Percentiles rank a stretch among this genome's conserved stretches.
Conservation (phyloP, 2,329 filamentous ascomycete species). For the Neofusicoccum ribis region DNA sequence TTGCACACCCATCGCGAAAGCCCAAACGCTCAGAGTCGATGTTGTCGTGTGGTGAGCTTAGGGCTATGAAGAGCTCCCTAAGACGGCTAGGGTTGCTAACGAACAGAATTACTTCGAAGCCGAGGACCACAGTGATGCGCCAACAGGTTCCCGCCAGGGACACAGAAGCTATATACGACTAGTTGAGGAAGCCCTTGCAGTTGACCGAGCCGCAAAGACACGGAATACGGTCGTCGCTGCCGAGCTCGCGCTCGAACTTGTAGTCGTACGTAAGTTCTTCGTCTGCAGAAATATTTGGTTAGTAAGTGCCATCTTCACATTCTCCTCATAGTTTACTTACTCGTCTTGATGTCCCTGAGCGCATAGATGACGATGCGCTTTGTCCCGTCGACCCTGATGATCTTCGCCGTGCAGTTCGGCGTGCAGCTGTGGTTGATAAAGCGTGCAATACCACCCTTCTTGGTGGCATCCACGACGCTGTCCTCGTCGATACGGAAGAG, state of each 20-base stretch:
- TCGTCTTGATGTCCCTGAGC: conserved; percentile 87
- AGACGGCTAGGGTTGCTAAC: background rate
- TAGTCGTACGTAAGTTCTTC: conserved; percentile 99
- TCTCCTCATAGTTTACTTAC: conserved; percentile 55
- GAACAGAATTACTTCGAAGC: background rate
- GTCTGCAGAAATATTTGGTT: conserved; percentile 57
- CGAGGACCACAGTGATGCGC: background rate
- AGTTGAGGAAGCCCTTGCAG: conserved; percentile 99
- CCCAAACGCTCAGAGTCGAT: conserved; percentile 1
- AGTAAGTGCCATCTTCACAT: background rate
- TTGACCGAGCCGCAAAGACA: conserved; percentile 94
- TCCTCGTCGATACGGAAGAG: conserved; percentile 98
- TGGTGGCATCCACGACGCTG: conserved; percentile 96
- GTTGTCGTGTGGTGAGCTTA: background rate
- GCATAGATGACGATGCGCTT: conserved; percentile 99
- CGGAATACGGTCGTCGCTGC: conserved; percentile 90
- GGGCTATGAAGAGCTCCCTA: background rate
- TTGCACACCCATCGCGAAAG: conserved; percentile 1
- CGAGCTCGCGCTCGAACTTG: conserved; percentile 98
- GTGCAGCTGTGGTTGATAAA: conserved; percentile 99
- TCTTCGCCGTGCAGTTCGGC: conserved; percentile 98
- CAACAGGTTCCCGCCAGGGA: background rate
- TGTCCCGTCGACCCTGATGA: conserved; percentile 97
- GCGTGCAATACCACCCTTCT: conserved; percentile 94
- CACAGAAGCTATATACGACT: background rate